Evolutionary conservation across 768 basidiomycete species (phyloP).

Genomic region (Cubamyces lactineus): DNA sequence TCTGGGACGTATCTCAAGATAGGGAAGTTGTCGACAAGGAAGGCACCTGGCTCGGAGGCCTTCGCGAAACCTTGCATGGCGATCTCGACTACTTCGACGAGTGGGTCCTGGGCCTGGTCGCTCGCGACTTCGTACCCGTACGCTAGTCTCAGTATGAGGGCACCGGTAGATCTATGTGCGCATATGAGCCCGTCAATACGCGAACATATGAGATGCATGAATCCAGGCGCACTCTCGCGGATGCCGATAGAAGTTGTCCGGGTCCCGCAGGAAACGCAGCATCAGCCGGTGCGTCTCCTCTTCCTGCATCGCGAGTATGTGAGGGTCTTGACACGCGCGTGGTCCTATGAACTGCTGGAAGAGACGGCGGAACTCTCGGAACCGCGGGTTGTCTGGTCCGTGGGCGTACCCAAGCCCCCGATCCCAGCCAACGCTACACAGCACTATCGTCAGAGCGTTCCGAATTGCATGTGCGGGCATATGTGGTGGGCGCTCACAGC

Average conservation of each 20-base stretch:
- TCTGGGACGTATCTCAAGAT: constrained; percentile 39
- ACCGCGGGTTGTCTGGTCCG: constrained; percentile 37
- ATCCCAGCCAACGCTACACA: constrained; percentile 39
- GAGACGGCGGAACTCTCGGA: constrained; percentile 40
- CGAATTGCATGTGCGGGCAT: too few species aligned
- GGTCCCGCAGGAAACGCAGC: constrained; percentile 21
- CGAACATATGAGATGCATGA: not conserved
- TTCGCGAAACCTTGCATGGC: constrained; percentile 33
- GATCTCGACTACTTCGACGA: constrained; percentile 33
- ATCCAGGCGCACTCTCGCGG: constrained; percentile 26
- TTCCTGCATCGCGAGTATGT: constrained; percentile 27
- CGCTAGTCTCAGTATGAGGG: constrained; percentile 34
- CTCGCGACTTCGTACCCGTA: constrained; percentile 34
- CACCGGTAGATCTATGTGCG: constrained; percentile 31
- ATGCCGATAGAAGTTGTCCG: constrained; percentile 27
- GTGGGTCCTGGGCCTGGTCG: constrained; percentile 29
- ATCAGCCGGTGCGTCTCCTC: constrained; percentile 25
- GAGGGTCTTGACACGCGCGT: constrained; percentile 28
- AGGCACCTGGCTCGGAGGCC: constrained; percentile 39
- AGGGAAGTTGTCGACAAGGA: constrained; percentile 39
- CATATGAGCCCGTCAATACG: not conserved
- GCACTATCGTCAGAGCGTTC: not conserved
- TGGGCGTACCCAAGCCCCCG: constrained; percentile 40
- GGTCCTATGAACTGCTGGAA: constrained; percentile 41
- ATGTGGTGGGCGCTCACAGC: constrained; percentile 29